Evolutionary conservation across 257 asterid genomes (phyloP), one percentile per base, ranked within the genome.

Genomic region (Ilex asprella): DNA sequence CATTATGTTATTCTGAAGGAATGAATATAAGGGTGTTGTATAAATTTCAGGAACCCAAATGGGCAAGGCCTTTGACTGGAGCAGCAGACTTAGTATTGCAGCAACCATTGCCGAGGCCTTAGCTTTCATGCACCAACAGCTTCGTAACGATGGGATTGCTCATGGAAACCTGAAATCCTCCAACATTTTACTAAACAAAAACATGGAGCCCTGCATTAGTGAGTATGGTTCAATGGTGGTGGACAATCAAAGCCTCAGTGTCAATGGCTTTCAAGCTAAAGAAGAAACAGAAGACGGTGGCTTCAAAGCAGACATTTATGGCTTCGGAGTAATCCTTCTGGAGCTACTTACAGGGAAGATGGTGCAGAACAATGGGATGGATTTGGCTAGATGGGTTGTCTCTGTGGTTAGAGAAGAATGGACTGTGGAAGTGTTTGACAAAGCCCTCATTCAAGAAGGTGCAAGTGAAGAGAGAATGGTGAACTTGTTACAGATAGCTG

Each of bases 81-180:
- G 76, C 61, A 75, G 65, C 47, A 73, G 95, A 47, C 80, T 89
- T 3, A 58, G 77, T 1, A 56, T 72, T 11, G 95, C 94, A 27
- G 71, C 80, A 0, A 73, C 76, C 16, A 10, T 86, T 14, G 86
- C 95, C 0, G 79, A 83, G 10, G 76, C 85, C 14, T 61, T 87
- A 71, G 82, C 87, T 10, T 81, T 70, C 78, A 81, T 87, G 91
- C 96, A 87, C 46, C 71, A 78, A n/a, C 77, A 83, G 58, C 87
- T 85, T 0, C 73, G 44, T 0, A 58, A 62, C 15, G 90, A 84
- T 16, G 63, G 79, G 30, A 79, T 89, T 62, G 79, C 85, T 3
- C 95, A 86, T 13, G 95, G 97, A 6, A 89, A 79, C 84, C 78
- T 89, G 3, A 89, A 86, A 59, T 86, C 94, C 60, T 84, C 97